A percentile compares a stretch with the other conserved stretches of the same genome.
These are phyloP conservation scores for Fusarium sp. DNA, from an alignment of 2,329 filamentous ascomycete species.

Conservation along the genomic window DNA sequence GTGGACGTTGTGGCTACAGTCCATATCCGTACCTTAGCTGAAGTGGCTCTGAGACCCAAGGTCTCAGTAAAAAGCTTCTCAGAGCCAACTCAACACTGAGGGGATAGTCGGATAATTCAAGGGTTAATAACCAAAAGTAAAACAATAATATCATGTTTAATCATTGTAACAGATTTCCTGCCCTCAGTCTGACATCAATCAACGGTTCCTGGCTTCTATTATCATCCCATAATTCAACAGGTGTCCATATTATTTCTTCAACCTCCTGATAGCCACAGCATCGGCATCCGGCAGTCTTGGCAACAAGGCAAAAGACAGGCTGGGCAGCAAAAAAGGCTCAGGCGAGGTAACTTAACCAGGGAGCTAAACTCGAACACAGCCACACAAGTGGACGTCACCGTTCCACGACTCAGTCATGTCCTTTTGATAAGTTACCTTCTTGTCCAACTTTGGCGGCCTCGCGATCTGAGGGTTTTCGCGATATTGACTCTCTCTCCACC, in stretches of 20 bases:
- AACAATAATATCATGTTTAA: neutral
- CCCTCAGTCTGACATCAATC: neutral
- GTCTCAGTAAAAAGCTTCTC: neutral
- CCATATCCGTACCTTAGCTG: too few relatives aligned
- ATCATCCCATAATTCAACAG: neutral
- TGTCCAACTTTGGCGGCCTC: conserved; percentile 44
- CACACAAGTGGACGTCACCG: conserved; percentile 50
- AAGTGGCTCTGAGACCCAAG: neutral
- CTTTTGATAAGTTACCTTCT: conserved; percentile 39
- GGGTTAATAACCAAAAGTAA: neutral
- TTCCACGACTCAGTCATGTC: conserved; percentile 29
- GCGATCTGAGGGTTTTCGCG: conserved; percentile 39
- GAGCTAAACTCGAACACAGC: conserved; percentile 36
- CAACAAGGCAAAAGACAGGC: conserved; percentile 12
- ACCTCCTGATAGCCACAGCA: conserved; percentile 25
- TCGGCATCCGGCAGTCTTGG: conserved; percentile 30
- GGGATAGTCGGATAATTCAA: neutral
- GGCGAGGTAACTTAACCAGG: conserved; percentile 3
- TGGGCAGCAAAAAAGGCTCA: conserved; percentile 34
- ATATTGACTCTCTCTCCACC: conserved; percentile 11
- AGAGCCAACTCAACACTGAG: neutral
- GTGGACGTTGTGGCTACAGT: conserved; percentile 12
- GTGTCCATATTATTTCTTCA: conserved; percentile 21
- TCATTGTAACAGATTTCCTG: neutral
- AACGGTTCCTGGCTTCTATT: neutral